Base-by-base conservation (phyloP, 352 stramenopile genomes). In the Phytophthora pinifolia region DNA sequence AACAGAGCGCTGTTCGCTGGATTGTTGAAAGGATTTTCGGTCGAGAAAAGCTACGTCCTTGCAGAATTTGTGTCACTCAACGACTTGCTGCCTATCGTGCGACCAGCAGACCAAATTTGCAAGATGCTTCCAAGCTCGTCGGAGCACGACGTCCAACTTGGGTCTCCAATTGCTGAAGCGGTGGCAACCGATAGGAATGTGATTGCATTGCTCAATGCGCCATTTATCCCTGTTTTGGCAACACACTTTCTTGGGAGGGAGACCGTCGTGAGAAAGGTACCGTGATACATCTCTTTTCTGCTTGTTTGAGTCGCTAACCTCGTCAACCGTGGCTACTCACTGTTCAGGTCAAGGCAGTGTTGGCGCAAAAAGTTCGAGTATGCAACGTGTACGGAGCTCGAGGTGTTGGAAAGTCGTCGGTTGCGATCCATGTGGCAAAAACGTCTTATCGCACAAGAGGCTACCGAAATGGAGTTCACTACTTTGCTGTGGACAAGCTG, bases 361-460 rank as follows among this genome's bases (percentile, higher is more conserved):
- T 77, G 42, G 45, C 48, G 30, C 57, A 61, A 43, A 72, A 71
- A 14, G 63, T 73, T 20, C 77, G 76, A 41, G 59, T 88, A 20
- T 86, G 76, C 65, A 74, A 62, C 17, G 41, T 89, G 8, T 65
- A 64, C 27, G 77, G 77, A 13, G 48, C 55, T 20, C 59, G 65
- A 31, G 80, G 80, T 12, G 58, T 78, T 10, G 80, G 80, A 10
- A 89, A 91, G 43, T 81, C 80, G 8, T 79, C 80, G 7, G 66
- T 87, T 44, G 79, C 74, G 2, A 72, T 77, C 15, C 72, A 74
- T 43, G 52, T 89, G 42, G 74, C 80, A 1, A 84, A 80, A 62
- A 72, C 67, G 13, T 63, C 62, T 0, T 73, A 73, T 15, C 65
- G 74, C 17, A 66, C 67, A 4, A 61, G 55, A 27, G 72, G 59